Evolutionary conservation across 352 stramenopile species (phyloP).

Genomic region (Globisporangium parvum): DNA sequence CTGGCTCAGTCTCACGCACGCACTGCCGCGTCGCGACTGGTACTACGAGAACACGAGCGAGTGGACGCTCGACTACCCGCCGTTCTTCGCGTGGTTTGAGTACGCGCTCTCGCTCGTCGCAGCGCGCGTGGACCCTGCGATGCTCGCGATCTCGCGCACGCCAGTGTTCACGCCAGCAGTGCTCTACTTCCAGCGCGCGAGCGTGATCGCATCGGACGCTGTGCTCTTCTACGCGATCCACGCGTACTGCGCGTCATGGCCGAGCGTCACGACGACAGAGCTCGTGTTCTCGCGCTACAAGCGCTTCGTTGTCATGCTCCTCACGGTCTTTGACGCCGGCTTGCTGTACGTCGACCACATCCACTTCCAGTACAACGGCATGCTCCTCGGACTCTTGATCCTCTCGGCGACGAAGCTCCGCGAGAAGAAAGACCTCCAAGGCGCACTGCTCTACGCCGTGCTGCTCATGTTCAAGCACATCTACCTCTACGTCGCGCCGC

Average conservation of each 20-base stretch:
- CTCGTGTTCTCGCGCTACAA: conserved; percentile 57
- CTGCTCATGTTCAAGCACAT: conserved; percentile 98
- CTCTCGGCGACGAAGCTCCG: conserved; percentile 84
- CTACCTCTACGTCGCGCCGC: conserved; percentile 92
- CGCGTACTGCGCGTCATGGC: conserved; percentile 77
- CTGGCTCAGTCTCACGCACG: conserved; percentile 95
- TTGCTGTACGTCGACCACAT: conserved; percentile 97
- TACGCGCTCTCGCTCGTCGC: conserved; percentile 76
- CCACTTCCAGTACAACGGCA: conserved; percentile 99
- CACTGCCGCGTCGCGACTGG: conserved; percentile 86
- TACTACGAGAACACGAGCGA: conserved; percentile 94
- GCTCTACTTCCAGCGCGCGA: conserved; percentile 90
- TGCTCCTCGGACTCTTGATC: conserved; percentile 93
- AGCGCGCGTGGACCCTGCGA: conserved; percentile 39
- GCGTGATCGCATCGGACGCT: conserved; percentile 88
- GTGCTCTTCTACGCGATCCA: conserved; percentile 85
- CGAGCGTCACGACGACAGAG: conserved; percentile 67
- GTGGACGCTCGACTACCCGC: conserved; percentile 98
- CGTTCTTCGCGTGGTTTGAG: conserved; percentile 97
- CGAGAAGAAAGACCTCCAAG: conserved; percentile 79
- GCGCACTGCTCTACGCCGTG: conserved; percentile 86
- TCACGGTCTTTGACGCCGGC: conserved; percentile 91
- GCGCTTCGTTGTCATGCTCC: conserved; percentile 61
- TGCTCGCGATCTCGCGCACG: conserved; percentile 58
- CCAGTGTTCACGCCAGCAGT: conserved; percentile 51